Conservation (phyloP, 1,284 basidiomycete species). For the Trametes pubescens region DNA sequence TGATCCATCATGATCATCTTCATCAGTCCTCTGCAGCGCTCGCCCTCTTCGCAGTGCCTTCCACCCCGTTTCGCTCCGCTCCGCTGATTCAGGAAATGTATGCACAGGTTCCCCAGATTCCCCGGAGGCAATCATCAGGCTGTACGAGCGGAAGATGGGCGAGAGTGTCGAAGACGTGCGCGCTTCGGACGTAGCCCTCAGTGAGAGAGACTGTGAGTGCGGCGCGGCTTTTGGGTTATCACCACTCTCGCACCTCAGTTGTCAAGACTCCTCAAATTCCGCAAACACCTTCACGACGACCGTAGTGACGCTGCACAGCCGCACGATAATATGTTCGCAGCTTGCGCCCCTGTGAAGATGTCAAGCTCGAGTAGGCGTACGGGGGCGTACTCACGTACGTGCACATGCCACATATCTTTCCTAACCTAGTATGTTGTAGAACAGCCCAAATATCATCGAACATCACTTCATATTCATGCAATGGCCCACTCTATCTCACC, state of each 20-base stretch:
- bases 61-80: background rate
- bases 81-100: background rate
- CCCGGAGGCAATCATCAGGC: background rate
- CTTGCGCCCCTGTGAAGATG: background rate
- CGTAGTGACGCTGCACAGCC: background rate
- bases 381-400: too few species aligned
- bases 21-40: slow-evolving; percentile 31
- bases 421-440: too few species aligned
- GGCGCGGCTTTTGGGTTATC: background rate
- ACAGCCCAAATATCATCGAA: too few species aligned
- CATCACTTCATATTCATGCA: too few species aligned
- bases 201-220: too few species aligned
- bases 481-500: too few species aligned
- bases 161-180: background rate
- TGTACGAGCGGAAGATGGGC: background rate
- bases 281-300: background rate
- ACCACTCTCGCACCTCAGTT: slow-evolving; percentile 2
- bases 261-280: slow-evolving; percentile 7
- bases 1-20: slow-evolving; percentile 34
- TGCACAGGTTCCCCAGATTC: background rate
- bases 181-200: background rate
- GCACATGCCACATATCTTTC: too few species aligned
- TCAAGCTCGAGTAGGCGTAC: background rate
- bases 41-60: slow-evolving; percentile 3
- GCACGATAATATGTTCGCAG: background rate